Base-by-base conservation (phyloP, 352 stramenopile species). In the Phytopythium sindhum region DNA sequence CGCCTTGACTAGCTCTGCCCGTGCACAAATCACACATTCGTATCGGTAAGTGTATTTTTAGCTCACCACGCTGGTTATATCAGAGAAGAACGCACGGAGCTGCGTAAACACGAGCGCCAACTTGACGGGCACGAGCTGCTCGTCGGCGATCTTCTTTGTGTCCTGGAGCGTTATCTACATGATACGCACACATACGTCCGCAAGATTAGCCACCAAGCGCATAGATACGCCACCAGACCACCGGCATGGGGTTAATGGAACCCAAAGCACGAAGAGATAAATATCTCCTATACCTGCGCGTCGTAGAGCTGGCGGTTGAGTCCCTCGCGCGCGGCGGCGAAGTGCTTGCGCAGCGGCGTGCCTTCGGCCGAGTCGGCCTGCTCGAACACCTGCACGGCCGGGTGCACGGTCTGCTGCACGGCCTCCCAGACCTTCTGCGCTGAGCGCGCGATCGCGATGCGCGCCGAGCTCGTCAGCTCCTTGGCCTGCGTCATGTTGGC, bases 271-370 rank as follows among this genome's bases (percentile, higher is more conserved):
- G n/a, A n/a, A n/a, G n/a, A n/a, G n/a, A n/a, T n/a, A 26, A 9
- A 7, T 7, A 11, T 15, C 2, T 9, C 12, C 45, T 66, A 35
- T 52, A 82, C 54, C 70, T 87, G 75, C 51, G 67, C 73, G 44
- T 81, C 73, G 68, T 88, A 79, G 56, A 88, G 66, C 77, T 89
- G 80, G 44, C 67, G 65, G 69, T 93, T 91, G 23, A 91, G 55
- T 17, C 69, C 64, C 66, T 81, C 67, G 19, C 84, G 81, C 29
- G 68, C 77, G 21, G 33, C 51, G 4, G 70, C 77, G 48, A 93
- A 74, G 23, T 85, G 64, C 41, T 84, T 88, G 63, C 84, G 84
- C 65, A 93, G 66, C 61, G 74, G 61, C 23, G 84, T 93, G 57
- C 84, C 84, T 47, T 93, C 81, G 24, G 71, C 64, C 28, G 75